phyloP scores from a whole-genome alignment of 306 rosid species.

The Sphenostylis stenocarpa region DNA sequence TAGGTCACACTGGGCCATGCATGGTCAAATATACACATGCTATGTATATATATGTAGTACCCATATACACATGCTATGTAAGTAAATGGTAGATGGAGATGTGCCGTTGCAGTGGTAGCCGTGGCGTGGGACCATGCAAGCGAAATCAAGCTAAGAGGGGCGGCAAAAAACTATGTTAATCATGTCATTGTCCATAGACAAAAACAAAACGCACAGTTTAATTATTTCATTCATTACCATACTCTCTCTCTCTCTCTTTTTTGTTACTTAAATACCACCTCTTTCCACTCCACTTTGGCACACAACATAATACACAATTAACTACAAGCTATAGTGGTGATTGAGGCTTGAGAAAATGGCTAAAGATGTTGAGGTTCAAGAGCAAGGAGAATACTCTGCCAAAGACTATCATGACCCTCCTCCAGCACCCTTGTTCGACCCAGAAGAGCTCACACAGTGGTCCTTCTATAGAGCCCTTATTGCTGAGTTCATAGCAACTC shows the following conservation, averaged over 20 bases:
- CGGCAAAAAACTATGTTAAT: conserved; percentile 56
- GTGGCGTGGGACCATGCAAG: conserved; percentile 66
- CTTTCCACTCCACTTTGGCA: not conserved
- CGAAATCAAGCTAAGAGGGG: conserved; percentile 65
- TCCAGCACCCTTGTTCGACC: conserved; percentile 76
- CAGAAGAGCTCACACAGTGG: conserved; percentile 74
- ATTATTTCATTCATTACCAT: conserved; percentile 16
- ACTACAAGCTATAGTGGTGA: not conserved
- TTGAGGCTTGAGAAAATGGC: conserved; percentile 24
- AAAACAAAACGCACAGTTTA: conserved; percentile 11
- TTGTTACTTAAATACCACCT: conserved; percentile 57
- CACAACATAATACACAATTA: not conserved
- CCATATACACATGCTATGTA: not conserved
- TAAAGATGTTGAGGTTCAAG: conserved; percentile 74
- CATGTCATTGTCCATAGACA: conserved; percentile 22
- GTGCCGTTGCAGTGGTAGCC: conserved; percentile 49
- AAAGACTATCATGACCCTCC: conserved; percentile 94
- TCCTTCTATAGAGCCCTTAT: conserved; percentile 79
- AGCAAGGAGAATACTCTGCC: conserved; percentile 62
- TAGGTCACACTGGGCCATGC: conserved; percentile 27
- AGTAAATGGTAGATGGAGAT: not conserved
- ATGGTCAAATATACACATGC: not conserved
- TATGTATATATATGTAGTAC: not conserved
- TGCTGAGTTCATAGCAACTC: conserved; percentile 91
- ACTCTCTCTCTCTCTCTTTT: conserved; percentile 16